Base-by-base conservation (phyloP, 306 rosid genomes). In the Castanea mollissima region DNA sequence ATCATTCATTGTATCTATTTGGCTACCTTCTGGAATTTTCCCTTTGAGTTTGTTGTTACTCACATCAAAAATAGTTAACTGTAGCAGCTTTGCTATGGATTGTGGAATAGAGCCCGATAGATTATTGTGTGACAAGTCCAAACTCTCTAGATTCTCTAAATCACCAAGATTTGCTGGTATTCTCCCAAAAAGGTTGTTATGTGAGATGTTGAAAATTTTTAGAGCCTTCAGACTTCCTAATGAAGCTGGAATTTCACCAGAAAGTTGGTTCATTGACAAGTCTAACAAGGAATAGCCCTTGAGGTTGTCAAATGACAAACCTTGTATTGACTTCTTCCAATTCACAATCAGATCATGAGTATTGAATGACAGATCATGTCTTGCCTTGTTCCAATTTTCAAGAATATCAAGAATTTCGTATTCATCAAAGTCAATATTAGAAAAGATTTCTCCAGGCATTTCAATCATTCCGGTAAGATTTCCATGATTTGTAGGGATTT, bases 101-200 rank as follows among this genome's bases (percentile, higher is more conserved):
- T 69, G 49, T 14, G 86, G 86, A 11, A 83, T 78, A 2, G 38
- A 31, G 41, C 86, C 82, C 0, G 82, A 44, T 34, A 83, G 82
- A 34, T n/a, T 46, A 73, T 83, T 83, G 76, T 73, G 72, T n/a
- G 79, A 78, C 79, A 83, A 58, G 29, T 83, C 79, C 79, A 83
- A 69, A 69, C 78, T 82, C 81, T 82, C 85, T 23, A 82, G 16
- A 1, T 49, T 64, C 49, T 82, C 82, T 16, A 82, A 82, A 34
- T 76, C 34, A 6, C 85, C 81, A 5, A 82, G 65, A 56, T 81
- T 82, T n/a, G 71, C 41, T 65, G 85, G 81, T 54, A 82, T 72
- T 1, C 41, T 55, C 13, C 85, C 85, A 35, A 31, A 72, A 7
- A 82, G 74, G 41, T 72, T 55, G 82, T 82, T 77, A 58, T 73